Evolutionary conservation across 352 stramenopile genomes (phyloP).

Genomic region (Pythium oligandrum): DNA sequence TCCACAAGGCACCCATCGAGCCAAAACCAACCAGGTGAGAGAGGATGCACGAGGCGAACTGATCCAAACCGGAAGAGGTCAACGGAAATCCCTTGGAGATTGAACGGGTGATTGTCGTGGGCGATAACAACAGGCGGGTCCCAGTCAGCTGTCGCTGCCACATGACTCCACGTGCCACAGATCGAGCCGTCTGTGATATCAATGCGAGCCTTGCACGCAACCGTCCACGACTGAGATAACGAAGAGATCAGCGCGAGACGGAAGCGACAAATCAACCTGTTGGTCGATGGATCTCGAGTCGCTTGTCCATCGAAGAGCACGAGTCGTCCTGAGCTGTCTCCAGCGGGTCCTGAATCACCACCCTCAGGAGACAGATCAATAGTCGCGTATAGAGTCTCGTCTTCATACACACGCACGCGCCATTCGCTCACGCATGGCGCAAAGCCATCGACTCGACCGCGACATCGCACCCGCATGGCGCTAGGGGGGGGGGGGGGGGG

Average conservation of each 20-base stretch:
- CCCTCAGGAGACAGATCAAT: neutral
- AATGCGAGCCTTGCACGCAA: slow-evolving; percentile 6
- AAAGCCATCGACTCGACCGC: slow-evolving; percentile 2
- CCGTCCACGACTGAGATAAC: neutral
- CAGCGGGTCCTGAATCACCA: neutral
- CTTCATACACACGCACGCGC: slow-evolving; percentile 1
- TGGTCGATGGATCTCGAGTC: neutral
- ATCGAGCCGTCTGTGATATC: neutral
- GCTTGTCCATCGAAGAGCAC: slow-evolving; percentile 7
- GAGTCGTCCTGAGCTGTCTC: neutral
- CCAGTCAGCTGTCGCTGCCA: neutral
- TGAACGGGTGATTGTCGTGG: too few species aligned
- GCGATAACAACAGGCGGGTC: too few species aligned
- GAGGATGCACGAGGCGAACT: too few species aligned
- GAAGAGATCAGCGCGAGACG: neutral
- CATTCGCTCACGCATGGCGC: neutral
- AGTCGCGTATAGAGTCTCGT: slow-evolving; percentile 5
- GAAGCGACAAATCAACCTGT: neutral
- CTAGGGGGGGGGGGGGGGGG: too few species aligned
- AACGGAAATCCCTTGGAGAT: too few species aligned
- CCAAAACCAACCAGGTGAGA: too few species aligned
- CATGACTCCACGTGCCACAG: slow-evolving; percentile 5
- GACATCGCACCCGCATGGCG: too few species aligned
- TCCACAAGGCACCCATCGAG: too few species aligned
- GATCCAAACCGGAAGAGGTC: too few species aligned